Evolutionary conservation across 2,329 filamentous ascomycete species (phyloP).

Genomic region (Neofusicoccum parvum): DNA sequence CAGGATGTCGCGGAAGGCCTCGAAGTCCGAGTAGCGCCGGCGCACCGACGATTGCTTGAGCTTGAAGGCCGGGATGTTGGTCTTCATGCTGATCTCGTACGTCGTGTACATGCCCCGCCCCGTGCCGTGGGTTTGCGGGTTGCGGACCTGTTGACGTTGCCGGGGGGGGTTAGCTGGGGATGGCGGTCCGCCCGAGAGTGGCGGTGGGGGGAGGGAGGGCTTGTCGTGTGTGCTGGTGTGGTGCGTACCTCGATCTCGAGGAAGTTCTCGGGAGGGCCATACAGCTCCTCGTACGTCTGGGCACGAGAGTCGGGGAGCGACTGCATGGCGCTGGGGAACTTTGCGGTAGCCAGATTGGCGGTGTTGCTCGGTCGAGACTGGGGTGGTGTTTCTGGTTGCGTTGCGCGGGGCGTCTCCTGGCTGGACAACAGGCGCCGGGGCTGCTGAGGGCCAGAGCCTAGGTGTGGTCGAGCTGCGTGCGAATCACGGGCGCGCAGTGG

Average conservation of each 20-base stretch:
- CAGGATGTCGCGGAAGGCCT: conserved; percentile 97
- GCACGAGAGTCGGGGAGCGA: conserved; percentile 70
- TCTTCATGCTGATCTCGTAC: conserved; percentile 96
- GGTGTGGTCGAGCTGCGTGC: background rate
- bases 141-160: conserved; percentile 68
- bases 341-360: conserved; percentile 16
- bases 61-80: conserved; percentile 99
- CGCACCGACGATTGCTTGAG: conserved; percentile 81
- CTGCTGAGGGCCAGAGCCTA: background rate
- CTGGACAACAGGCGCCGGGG: background rate
- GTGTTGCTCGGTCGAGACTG: background rate
- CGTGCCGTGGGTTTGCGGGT: conserved; percentile 91
- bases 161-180: conserved; percentile 26
- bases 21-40: conserved; percentile 95
- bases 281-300: conserved; percentile 98
- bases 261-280: conserved; percentile 97
- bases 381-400: background rate
- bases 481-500: background rate
- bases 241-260: conserved; percentile 86
- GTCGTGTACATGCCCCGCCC: conserved; percentile 97
- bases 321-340: conserved; percentile 52
- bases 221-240: background rate
- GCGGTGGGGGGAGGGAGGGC: background rate
- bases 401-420: background rate
- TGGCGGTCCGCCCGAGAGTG: background rate